These are phyloP conservation scores for Dillenia suffruticosa DNA, from an alignment of 164 flowering plant species.

Conservation along the genomic window DNA sequence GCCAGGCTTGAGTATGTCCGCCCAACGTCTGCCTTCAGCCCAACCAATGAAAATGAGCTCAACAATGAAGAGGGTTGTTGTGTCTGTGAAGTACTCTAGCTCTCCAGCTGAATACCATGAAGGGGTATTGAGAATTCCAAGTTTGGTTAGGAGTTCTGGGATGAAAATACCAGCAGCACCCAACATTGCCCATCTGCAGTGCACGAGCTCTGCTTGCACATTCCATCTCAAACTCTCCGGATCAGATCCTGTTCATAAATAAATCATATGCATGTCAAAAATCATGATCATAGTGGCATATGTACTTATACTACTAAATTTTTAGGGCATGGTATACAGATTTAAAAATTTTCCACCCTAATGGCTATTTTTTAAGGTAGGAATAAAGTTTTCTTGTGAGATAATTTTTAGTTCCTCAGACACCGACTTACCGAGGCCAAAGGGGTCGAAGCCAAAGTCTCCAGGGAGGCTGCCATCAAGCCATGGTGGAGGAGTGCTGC, in stretches of 20 bases:
- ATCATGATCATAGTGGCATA: too few relatives aligned
- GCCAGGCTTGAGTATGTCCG: slow-evolving; percentile 90
- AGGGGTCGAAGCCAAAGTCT: slow-evolving; percentile 97
- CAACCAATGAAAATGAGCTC: slow-evolving; percentile 93
- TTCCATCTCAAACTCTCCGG: slow-evolving; percentile 88
- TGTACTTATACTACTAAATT: too few relatives aligned
- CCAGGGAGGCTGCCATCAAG: slow-evolving; percentile 99
- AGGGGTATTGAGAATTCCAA: slow-evolving; percentile 94
- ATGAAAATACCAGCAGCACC: slow-evolving; percentile 99
- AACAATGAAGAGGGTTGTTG: slow-evolving; percentile 79
- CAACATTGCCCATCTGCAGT: slow-evolving; percentile 99
- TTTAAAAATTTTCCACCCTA: too few relatives aligned
- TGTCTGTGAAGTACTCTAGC: slow-evolving; percentile 92
- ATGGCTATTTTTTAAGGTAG: too few relatives aligned
- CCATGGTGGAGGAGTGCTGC: slow-evolving; percentile 97
- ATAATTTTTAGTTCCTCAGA: background rate
- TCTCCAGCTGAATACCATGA: slow-evolving; percentile 98
- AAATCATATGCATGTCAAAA: too few relatives aligned
- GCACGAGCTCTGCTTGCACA: slow-evolving; percentile 83
- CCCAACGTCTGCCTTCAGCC: slow-evolving; percentile 87
- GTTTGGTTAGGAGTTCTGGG: slow-evolving; percentile 85
- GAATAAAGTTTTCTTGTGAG: too few relatives aligned
- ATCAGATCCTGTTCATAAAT: slow-evolving; percentile 63
- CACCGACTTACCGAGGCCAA: slow-evolving; percentile 70
- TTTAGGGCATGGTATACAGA: too few relatives aligned